Percentiles rank a stretch among this genome's conserved stretches.
Evolutionary conservation across 2,329 filamentous ascomycete genomes (phyloP).

Genomic region (Stagonosporopsis cucurbitacearum): DNA sequence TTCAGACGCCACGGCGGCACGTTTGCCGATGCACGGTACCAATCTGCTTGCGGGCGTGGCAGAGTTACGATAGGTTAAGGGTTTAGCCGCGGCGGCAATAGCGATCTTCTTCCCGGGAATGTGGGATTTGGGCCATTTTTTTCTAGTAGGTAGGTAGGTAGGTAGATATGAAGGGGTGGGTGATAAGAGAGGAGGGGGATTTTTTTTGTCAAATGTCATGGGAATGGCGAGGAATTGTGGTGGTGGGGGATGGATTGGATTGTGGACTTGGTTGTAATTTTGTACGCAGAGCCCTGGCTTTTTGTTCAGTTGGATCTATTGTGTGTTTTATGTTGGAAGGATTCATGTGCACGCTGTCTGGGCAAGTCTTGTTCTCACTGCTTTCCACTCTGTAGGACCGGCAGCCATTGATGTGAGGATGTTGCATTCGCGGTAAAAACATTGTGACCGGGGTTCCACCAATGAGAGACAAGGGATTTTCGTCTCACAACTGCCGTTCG

Average conservation of each 20-base stretch:
- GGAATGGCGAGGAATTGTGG: background rate
- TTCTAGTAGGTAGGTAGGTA: too few relatives aligned
- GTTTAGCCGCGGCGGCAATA: constrained; percentile 12
- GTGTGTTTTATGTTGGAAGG: background rate
- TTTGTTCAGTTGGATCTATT: background rate
- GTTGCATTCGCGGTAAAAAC: background rate
- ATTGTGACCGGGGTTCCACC: background rate
- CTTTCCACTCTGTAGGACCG: background rate
- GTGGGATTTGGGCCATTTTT: background rate
- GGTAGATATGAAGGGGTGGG: background rate
- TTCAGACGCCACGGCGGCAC: constrained; percentile 10
- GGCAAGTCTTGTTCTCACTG: background rate
- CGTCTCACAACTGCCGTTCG: background rate
- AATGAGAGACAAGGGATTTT: background rate
- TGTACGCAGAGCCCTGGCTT: background rate
- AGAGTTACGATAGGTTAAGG: constrained; percentile 8
- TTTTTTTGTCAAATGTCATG: background rate
- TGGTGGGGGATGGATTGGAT: background rate
- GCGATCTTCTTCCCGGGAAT: constrained; percentile 1
- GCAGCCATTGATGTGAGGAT: background rate
- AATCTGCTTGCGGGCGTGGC: background rate
- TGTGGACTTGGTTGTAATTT: background rate
- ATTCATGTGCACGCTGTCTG: background rate
- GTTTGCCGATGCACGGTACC: constrained; percentile 13
- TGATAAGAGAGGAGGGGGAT: background rate